Base-by-base conservation (phyloP, 805 yeast species). In the Metschnikowia aberdeeniae region DNA sequence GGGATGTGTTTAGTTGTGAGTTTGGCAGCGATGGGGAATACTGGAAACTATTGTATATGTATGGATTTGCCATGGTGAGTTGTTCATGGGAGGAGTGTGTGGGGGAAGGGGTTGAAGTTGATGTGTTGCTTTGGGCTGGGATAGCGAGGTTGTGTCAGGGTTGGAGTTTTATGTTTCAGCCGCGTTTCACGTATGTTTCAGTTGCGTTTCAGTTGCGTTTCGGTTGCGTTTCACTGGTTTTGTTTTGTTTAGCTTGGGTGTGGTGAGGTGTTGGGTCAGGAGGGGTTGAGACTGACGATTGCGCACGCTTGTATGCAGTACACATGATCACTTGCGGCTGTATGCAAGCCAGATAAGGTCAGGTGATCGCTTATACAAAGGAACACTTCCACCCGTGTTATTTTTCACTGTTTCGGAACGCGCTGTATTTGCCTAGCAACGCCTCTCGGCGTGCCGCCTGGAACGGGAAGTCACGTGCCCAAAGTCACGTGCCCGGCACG, bases 51-150 rank as follows among this genome's bases (percentile, higher is more conserved):
- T 59, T 61, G 46, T 64, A 68, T 39, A 63, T 56, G 52, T 67
- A 68, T 40, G 66, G 71, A 47, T 67, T 68, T 22, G 70, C 52
- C 71, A 66, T 66, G 41, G 24, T 42, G 32, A 11, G 28, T 29
- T 26, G 36, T 43, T 14, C 5, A 12, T 20, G 20, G 17, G 33
- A 28, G 24, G 36, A n/a, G 34, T 36, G 22, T 9, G 26, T 22
- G 26, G 26, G 26, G 26, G 4, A 7, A 3, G 26, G 26, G 8
- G 26, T 5, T 5, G 26, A 22, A 22, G 6, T 22, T 22, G 8
- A 22, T 1, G 26, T 2, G 26, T 3, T 17, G 17, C 6, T 22
- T 22, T 5, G 26, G 4, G 26, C 26, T 37, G 13, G 12, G 40
- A 29, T 29, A 12, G 13, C 13, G 13, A 5, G 31, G 17, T 24